These are phyloP conservation scores for Microdochium trichocladiopsis DNA, from an alignment of 2,329 filamentous ascomycete genomes.

Conservation along the genomic window DNA sequence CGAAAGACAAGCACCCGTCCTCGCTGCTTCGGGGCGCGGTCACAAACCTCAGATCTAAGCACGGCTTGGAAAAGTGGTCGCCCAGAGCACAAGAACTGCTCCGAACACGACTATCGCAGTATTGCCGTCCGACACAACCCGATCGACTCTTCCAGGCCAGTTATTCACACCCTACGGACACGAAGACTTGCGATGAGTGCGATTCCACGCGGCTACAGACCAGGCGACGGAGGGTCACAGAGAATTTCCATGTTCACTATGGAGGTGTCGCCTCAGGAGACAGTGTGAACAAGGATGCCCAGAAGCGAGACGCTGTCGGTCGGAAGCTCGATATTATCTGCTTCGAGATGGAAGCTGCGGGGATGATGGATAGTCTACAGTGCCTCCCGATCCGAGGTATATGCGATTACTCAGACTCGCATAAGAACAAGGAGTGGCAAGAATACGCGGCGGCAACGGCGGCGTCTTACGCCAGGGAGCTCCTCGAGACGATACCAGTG, in stretches of 20 bases:
- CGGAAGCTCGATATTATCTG: slow-evolving; percentile 3
- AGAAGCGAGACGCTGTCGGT: slow-evolving; percentile 4
- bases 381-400: neutral
- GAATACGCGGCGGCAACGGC: neutral
- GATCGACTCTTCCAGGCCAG: neutral
- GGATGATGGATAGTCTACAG: neutral
- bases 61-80: neutral
- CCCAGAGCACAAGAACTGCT: neutral
- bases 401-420: slow-evolving; percentile 1
- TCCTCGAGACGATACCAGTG: neutral
- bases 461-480: slow-evolving; percentile 1
- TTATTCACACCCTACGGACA: neutral
- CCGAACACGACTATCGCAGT: neutral
- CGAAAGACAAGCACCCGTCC: neutral
- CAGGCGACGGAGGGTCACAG: no score
- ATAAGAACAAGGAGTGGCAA: slow-evolving; percentile 2
- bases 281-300: slow-evolving; percentile 7
- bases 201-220: neutral
- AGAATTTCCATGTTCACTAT: slow-evolving; percentile 5
- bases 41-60: neutral
- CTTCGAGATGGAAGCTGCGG: slow-evolving; percentile 8
- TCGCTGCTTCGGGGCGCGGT: neutral
- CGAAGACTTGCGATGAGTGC: neutral
- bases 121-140: neutral
- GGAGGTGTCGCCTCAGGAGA: slow-evolving; percentile 8